Conservation (phyloP, 257 asterid species). For the Solanum sejunctum region DNA sequence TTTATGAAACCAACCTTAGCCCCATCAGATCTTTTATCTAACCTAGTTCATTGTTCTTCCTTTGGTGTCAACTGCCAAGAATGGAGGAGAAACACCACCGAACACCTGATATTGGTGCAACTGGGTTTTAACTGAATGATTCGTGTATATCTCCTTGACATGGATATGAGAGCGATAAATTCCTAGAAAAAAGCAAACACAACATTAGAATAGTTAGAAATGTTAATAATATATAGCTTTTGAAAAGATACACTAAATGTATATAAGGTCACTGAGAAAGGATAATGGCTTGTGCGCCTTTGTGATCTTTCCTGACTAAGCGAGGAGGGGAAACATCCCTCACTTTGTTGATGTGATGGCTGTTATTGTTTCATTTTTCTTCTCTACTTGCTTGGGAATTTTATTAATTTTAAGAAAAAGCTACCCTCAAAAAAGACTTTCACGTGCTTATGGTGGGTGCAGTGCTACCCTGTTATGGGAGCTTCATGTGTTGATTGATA, state of each 20-base stretch:
- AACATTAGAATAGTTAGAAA: not conserved
- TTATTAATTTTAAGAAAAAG: not conserved
- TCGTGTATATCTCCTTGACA: not conserved
- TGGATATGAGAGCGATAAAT: not conserved
- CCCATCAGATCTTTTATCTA: not conserved
- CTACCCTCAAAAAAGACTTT: not conserved
- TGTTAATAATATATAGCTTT: not conserved
- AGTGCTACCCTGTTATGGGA: not conserved
- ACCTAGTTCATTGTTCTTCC: not conserved
- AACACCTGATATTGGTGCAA: not conserved
- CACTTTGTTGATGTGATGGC: not conserved
- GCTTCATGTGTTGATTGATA: not conserved
- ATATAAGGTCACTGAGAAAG: not conserved
- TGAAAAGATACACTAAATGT: not conserved
- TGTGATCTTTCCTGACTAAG: not conserved
- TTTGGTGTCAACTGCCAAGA: not conserved
- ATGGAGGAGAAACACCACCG: not conserved
- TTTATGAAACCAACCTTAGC: not conserved
- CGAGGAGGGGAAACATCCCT: not conserved
- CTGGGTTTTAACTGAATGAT: not conserved
- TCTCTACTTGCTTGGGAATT: not conserved
- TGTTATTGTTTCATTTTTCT: not conserved
- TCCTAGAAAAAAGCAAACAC: not conserved
- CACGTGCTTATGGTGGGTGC: not conserved
- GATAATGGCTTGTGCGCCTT: not conserved